Evolutionary conservation across 768 basidiomycete species (phyloP).

Genomic region (Kwoniella sp.): DNA sequence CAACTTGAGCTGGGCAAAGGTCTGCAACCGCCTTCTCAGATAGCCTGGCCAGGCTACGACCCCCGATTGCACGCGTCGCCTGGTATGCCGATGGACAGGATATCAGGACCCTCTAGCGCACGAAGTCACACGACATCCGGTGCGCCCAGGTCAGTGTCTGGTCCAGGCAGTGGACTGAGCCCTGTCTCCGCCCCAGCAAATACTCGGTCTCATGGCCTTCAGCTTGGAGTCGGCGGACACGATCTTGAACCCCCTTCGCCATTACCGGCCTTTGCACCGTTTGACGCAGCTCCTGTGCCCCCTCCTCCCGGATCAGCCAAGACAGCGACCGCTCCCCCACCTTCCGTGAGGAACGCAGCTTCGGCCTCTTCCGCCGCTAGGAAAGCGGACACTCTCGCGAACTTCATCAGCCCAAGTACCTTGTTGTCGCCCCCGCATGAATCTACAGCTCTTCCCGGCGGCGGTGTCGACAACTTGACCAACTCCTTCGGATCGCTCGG

Average conservation of each 20-base stretch:
- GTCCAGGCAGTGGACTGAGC: neutral
- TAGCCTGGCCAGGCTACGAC: constrained; percentile 28
- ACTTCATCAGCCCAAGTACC: constrained; percentile 51
- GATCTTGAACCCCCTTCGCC: constrained; percentile 25
- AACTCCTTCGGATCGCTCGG: constrained; percentile 35
- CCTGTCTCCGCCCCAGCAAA: constrained; percentile 17
- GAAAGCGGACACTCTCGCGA: constrained; percentile 16
- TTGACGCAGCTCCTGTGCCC: constrained; percentile 25
- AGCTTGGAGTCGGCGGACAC: constrained; percentile 5
- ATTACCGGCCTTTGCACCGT: constrained; percentile 51
- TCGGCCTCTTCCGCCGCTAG: constrained; percentile 7
- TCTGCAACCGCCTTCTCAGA: constrained; percentile 26
- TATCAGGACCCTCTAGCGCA: constrained; percentile 16
- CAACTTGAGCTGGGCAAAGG: constrained; percentile 50
- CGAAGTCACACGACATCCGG: constrained; percentile 3
- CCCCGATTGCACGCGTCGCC: constrained; percentile 30
- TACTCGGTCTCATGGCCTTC: constrained; percentile 7
- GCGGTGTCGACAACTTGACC: constrained; percentile 32
- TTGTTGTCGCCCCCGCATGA: constrained; percentile 41
- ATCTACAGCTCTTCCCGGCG: constrained; percentile 11
- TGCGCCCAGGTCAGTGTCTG: constrained; percentile 2
- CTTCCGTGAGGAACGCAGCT: constrained; percentile 9
- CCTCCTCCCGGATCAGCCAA: constrained; percentile 16
- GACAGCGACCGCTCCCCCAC: constrained; percentile 14
- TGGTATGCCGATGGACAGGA: constrained; percentile 34